Evolutionary conservation across 768 basidiomycete species (phyloP).

Genomic region (Kwoniella mangroviensis): DNA sequence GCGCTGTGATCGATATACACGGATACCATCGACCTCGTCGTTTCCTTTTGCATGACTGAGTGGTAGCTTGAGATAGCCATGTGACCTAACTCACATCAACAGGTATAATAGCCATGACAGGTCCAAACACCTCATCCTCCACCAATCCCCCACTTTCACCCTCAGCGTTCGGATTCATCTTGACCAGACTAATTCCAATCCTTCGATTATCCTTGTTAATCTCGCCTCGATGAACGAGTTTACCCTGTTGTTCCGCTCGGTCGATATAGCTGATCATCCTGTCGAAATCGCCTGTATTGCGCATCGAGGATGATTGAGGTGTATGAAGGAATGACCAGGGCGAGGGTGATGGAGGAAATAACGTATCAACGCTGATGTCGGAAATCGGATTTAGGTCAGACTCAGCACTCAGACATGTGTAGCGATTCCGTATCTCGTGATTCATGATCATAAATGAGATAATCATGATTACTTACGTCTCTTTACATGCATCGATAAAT

Average conservation of each 20-base stretch:
- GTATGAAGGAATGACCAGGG: conserved; percentile 38
- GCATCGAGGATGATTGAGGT: conserved; percentile 21
- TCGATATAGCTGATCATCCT: conserved; percentile 43
- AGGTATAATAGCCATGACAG: conserved; percentile 54
- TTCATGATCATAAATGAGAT: too few relatives aligned
- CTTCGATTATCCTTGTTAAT: conserved; percentile 35
- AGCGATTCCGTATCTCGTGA: too few relatives aligned
- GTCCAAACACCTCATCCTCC: conserved; percentile 58
- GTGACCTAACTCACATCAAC: conserved; percentile 46
- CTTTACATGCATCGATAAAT: conserved; percentile 39
- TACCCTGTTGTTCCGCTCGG: conserved; percentile 46
- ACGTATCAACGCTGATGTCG: conserved; percentile 26
- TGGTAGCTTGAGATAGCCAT: background rate
- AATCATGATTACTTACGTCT: conserved; percentile 31
- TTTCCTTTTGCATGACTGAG: background rate
- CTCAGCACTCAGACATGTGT: too few relatives aligned
- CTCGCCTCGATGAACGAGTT: conserved; percentile 50
- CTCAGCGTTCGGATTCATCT: conserved; percentile 31
- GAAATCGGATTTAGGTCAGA: background rate
- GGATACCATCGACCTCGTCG: too few relatives aligned
- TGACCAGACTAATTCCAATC: conserved; percentile 54
- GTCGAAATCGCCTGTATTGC: conserved; percentile 33
- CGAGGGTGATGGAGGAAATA: conserved; percentile 43
- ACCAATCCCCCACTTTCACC: conserved; percentile 40
- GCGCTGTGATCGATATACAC: too few relatives aligned